Conservation (phyloP, 345 rosid species). For the Citrus unshiu region DNA sequence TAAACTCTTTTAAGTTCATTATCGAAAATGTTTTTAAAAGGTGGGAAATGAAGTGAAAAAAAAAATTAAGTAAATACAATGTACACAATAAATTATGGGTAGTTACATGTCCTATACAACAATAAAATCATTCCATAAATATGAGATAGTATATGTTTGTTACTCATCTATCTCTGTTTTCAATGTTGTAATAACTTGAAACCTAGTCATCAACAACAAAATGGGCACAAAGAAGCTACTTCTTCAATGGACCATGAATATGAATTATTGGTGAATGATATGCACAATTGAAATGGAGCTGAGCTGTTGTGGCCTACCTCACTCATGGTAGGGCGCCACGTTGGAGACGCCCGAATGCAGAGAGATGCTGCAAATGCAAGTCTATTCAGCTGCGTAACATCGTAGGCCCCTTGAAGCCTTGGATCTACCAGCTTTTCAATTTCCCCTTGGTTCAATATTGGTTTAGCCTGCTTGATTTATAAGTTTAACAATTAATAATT, state of each 20-base stretch:
- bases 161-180: neutral
- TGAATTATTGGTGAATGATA: conserved; percentile 10
- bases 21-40: neutral
- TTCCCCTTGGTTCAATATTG: conserved; percentile 60
- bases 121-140: neutral
- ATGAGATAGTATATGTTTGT: neutral
- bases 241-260: neutral
- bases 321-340: conserved; percentile 84
- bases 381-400: conserved; percentile 51
- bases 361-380: conserved; percentile 84
- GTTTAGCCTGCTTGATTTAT: conserved; percentile 55
- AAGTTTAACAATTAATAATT: neutral
- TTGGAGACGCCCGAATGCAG: conserved; percentile 72
- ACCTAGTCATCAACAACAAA: neutral
- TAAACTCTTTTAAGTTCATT: neutral
- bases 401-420: conserved; percentile 60
- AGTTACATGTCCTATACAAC: neutral
- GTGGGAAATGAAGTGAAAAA: neutral
- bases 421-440: conserved; percentile 72
- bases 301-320: conserved; percentile 46
- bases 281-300: neutral
- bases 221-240: neutral
- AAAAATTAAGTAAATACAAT: neutral
- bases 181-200: neutral
- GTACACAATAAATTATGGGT: neutral